Conservation (phyloP, 768 basidiomycete genomes). For the Dendrothele bispora region DNA sequence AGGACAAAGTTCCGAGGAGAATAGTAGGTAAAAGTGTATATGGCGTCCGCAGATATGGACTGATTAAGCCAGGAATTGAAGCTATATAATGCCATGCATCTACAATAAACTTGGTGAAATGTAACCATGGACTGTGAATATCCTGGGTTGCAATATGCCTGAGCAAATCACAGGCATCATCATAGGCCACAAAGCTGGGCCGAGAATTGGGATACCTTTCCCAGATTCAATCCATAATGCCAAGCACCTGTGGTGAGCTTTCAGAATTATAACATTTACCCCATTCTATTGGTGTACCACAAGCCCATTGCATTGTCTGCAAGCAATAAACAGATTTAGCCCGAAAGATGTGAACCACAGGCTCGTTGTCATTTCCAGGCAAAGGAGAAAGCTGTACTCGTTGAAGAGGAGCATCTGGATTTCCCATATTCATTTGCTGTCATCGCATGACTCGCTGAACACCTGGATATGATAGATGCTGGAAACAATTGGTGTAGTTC, state of each 20-base stretch:
- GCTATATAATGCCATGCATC: conserved; percentile 15
- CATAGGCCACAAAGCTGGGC: conserved; percentile 14
- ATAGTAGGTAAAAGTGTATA: too few relatives aligned
- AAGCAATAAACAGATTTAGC: conserved; percentile 13
- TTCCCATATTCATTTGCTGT: conserved; percentile 14
- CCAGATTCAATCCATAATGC: conserved; percentile 8
- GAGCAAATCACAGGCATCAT: conserved; percentile 15
- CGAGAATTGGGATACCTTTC: background rate
- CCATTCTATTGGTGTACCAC: conserved; percentile 16
- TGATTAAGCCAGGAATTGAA: too few relatives aligned
- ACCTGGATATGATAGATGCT: conserved; percentile 20
- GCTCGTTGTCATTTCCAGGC: conserved; percentile 2
- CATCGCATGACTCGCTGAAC: conserved; percentile 24
- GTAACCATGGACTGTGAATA: conserved; percentile 6
- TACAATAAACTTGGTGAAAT: conserved; percentile 13
- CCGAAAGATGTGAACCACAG: conserved; percentile 16
- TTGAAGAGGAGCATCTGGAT: background rate
- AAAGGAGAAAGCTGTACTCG: conserved; percentile 6
- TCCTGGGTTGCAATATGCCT: conserved; percentile 9
- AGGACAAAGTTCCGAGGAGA: conserved; percentile 14
- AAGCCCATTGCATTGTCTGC: conserved; percentile 18
- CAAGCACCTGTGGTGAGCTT: conserved; percentile 13
- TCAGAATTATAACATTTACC: conserved; percentile 16
- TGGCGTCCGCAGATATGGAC: too few relatives aligned
- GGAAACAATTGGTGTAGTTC: conserved; percentile 15